These are phyloP conservation scores for Xerocomellus amylosporus DNA, from an alignment of 768 basidiomycete species.

Conservation along the genomic window DNA sequence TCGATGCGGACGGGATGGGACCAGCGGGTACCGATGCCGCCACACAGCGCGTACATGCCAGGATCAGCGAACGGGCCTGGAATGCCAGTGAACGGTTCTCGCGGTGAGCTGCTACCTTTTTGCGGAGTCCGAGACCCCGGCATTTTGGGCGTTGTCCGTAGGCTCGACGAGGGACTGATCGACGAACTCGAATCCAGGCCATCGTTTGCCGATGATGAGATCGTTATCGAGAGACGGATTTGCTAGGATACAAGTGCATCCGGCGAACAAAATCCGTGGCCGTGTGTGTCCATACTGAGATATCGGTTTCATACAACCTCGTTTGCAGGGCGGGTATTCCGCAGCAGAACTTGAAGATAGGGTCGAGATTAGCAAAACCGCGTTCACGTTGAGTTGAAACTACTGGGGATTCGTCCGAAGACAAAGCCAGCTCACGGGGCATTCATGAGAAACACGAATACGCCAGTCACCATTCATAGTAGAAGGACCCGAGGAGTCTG, in stretches of 20 bases:
- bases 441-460: neutral
- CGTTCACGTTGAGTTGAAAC: neutral
- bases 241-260: slow-evolving; percentile 14
- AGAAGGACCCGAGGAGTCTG: neutral
- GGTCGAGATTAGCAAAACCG: slow-evolving; percentile 5
- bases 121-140: neutral
- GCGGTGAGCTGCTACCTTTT: neutral
- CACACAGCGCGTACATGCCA: no score
- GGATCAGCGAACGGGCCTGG: no score
- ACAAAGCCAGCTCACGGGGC: neutral
- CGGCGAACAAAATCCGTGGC: slow-evolving; percentile 1
- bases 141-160: neutral
- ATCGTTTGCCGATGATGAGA: slow-evolving; percentile 1
- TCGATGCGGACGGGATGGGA: neutral
- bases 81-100: neutral
- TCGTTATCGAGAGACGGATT: slow-evolving; percentile 5
- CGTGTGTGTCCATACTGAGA: neutral
- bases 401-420: neutral
- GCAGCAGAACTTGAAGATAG: neutral
- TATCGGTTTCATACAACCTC: neutral
- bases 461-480: neutral
- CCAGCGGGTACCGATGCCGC: no score
- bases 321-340: neutral
- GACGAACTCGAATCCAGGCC: neutral
- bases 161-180: neutral